Evolutionary conservation across 2,329 filamentous ascomycete species (phyloP).

Genomic region (Penicillium sp.): DNA sequence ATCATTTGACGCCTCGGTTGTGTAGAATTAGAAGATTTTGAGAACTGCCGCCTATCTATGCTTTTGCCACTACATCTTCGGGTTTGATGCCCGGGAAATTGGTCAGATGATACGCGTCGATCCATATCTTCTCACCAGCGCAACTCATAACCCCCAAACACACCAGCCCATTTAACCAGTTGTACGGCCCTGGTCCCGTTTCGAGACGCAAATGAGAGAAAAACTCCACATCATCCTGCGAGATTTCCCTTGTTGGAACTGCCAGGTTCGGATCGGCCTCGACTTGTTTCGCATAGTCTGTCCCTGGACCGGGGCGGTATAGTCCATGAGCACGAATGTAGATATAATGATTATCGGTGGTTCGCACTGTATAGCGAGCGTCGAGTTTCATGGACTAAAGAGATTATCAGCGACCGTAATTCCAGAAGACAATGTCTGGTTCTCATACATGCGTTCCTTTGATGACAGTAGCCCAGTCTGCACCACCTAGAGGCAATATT

Average conservation of each 20-base stretch:
- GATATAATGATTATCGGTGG: slow-evolving; percentile 24
- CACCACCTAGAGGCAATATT: slow-evolving; percentile 26
- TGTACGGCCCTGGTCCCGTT: slow-evolving; percentile 24
- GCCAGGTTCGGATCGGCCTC: slow-evolving; percentile 12
- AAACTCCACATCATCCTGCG: slow-evolving; percentile 31
- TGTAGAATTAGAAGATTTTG: background rate
- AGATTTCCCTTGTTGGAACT: slow-evolving; percentile 21
- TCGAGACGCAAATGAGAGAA: slow-evolving; percentile 31
- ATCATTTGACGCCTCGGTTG: background rate
- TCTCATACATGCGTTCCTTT: slow-evolving; percentile 28
- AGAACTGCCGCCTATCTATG: background rate
- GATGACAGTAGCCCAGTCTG: slow-evolving; percentile 28
- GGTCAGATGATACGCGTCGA: slow-evolving; percentile 30
- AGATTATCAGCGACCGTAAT: background rate
- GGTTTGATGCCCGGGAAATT: slow-evolving; percentile 25
- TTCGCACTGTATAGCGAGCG: slow-evolving; percentile 27
- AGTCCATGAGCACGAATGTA: slow-evolving; percentile 32
- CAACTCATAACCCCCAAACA: slow-evolving; percentile 30
- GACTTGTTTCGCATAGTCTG: slow-evolving; percentile 27
- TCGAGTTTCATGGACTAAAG: slow-evolving; percentile 30
- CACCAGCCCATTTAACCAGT: slow-evolving; percentile 32
- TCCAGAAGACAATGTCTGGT: no score
- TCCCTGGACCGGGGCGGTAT: slow-evolving; percentile 28
- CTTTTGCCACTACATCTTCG: slow-evolving; percentile 24
- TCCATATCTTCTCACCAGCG: slow-evolving; percentile 25